These are phyloP conservation scores for Fusarium austroafricanum DNA, from an alignment of 2,329 filamentous ascomycete species.

Conservation along the genomic window DNA sequence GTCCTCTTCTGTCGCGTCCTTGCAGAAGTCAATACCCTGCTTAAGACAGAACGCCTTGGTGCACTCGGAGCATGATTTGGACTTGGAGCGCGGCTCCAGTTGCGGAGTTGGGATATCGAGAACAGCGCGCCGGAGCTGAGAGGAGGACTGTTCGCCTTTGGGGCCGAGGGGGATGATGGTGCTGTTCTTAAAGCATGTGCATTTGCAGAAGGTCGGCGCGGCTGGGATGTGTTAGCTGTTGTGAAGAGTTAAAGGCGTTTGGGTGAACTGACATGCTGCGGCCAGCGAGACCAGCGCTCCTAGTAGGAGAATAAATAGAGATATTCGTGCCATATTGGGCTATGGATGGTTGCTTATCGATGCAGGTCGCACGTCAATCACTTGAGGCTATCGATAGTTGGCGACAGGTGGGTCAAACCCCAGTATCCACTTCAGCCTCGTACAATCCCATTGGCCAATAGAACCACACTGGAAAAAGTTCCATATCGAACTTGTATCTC, in stretches of 20 bases:
- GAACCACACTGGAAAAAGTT: constrained; percentile 46
- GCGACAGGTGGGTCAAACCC: constrained; percentile 20
- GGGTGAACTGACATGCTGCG: constrained; percentile 56
- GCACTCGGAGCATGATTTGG: constrained; percentile 68
- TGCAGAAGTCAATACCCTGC: constrained; percentile 71
- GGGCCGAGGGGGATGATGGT: constrained; percentile 73
- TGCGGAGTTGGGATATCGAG: constrained; percentile 30
- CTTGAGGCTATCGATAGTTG: constrained; percentile 40
- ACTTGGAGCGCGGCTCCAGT: constrained; percentile 51
- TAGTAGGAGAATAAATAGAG: constrained; percentile 52
- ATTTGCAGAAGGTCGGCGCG: constrained; percentile 75
- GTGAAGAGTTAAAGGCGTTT: neutral
- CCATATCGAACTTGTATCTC: constrained; percentile 33
- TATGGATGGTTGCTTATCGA: constrained; percentile 10
- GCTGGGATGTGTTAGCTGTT: constrained; percentile 55
- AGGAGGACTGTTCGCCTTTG: constrained; percentile 46
- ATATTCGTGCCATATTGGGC: constrained; percentile 55
- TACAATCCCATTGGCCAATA: constrained; percentile 42
- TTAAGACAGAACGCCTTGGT: constrained; percentile 73
- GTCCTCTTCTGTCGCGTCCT: constrained; percentile 70
- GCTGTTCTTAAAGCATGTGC: constrained; percentile 76
- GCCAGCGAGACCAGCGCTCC: constrained; percentile 51
- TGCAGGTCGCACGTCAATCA: constrained; percentile 31
- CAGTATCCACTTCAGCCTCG: constrained; percentile 38
- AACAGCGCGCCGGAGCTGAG: constrained; percentile 40